Percentiles rank a stretch among this genome's conserved stretches.
Conservation (phyloP, 78 protist genomes). For the Chrysochromulina parva region DNA sequence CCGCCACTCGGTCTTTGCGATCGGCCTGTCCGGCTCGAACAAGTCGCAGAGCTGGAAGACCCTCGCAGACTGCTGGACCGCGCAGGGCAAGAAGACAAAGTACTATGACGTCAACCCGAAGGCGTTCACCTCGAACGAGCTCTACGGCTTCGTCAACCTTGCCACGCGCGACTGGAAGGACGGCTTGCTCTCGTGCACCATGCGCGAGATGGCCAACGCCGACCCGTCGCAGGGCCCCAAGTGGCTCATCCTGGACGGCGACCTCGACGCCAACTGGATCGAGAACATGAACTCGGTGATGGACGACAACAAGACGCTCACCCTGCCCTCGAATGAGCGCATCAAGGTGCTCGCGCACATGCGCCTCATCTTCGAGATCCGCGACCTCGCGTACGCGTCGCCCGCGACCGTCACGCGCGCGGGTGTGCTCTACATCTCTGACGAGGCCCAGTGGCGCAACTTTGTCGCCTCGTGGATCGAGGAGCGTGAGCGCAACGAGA, state of each 20-base stretch:
- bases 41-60: constrained; percentile 63
- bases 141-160: constrained; percentile 73
- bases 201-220: constrained; percentile 61
- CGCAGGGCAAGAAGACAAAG: background rate
- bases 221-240: background rate
- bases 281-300: constrained; percentile 81
- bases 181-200: constrained; percentile 71
- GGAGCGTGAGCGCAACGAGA: background rate
- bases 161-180: constrained; percentile 78
- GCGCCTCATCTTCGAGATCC: constrained; percentile 78
- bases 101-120: constrained; percentile 73
- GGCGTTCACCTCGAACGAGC: constrained; percentile 74
- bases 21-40: constrained; percentile 79
- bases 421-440: constrained; percentile 28
- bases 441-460: background rate
- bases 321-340: constrained; percentile 82
- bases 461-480: background rate
- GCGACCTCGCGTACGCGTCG: constrained; percentile 60
- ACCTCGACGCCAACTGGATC: constrained; percentile 78
- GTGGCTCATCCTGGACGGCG: constrained; percentile 85
- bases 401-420: constrained; percentile 88
- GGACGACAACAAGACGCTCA: constrained; percentile 83
- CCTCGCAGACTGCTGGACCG: constrained; percentile 43
- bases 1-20: constrained; percentile 75
- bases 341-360: constrained; percentile 62